Evolutionary conservation across 768 basidiomycete species (phyloP).

Genomic region (Boletales sp.): DNA sequence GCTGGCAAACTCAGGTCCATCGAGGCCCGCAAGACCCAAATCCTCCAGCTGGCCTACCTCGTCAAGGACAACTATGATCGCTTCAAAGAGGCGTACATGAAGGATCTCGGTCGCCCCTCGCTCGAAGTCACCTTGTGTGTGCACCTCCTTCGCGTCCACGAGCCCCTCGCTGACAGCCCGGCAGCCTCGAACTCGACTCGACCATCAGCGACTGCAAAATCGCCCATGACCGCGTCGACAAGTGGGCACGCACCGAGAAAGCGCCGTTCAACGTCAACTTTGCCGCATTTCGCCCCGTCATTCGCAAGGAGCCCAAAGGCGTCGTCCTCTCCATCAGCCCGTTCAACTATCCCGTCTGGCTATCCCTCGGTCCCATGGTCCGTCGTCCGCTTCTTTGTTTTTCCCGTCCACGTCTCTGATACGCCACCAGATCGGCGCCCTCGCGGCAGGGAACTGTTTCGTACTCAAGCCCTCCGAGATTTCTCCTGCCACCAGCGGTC

Average conservation of each 20-base stretch:
- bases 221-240: slow-evolving; percentile 61
- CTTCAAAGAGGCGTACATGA: slow-evolving; percentile 53
- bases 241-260: slow-evolving; percentile 68
- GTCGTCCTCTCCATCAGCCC: slow-evolving; percentile 65
- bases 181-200: slow-evolving; percentile 59
- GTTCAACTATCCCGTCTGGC: slow-evolving; percentile 73
- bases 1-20: slow-evolving; percentile 65
- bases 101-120: slow-evolving; percentile 62
- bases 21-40: slow-evolving; percentile 68
- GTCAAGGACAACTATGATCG: slow-evolving; percentile 66
- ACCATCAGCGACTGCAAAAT: slow-evolving; percentile 51
- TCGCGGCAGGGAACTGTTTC: slow-evolving; percentile 74
- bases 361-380: slow-evolving; percentile 58
- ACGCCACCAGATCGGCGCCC: slow-evolving; percentile 52
- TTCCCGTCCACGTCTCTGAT: neutral
- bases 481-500: slow-evolving; percentile 48
- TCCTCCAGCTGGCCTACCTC: slow-evolving; percentile 71
- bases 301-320: slow-evolving; percentile 77
- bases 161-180: too few species aligned
- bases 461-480: slow-evolving; percentile 78
- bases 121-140: slow-evolving; percentile 55
- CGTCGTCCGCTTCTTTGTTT: slow-evolving; percentile 6
- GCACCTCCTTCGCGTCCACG: slow-evolving; percentile 1
- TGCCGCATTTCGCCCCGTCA: slow-evolving; percentile 55
- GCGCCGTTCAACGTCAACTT: slow-evolving; percentile 55